These are phyloP conservation scores for Dictyostelium purpureum DNA, from an alignment of 78 protist genomes.

Conservation along the genomic window DNA sequence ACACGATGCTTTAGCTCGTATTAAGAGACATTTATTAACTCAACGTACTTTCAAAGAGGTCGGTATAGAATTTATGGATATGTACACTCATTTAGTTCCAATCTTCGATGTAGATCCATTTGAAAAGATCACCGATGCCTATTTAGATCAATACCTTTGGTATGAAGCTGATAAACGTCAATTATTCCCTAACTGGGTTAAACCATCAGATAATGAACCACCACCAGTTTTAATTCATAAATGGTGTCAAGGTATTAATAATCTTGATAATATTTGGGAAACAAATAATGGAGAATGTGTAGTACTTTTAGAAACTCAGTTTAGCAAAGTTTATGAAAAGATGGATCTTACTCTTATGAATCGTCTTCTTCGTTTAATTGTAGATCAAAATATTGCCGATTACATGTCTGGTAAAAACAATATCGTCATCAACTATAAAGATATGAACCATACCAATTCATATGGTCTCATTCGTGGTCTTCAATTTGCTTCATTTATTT, in stretches of 20 bases:
- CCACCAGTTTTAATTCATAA: constrained; percentile 99
- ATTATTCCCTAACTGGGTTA: constrained; percentile 99
- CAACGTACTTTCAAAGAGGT: constrained; percentile 99
- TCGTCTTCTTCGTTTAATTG: constrained; percentile 97
- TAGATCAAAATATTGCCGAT: constrained; percentile 99
- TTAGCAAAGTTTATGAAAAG: constrained; percentile 96
- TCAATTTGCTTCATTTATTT: constrained; percentile 97
- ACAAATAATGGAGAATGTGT: constrained; percentile 96
- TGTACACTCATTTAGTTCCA: constrained; percentile 97
- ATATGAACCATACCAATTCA: constrained; percentile 98
- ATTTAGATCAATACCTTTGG: constrained; percentile 99
- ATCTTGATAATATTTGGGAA: constrained; percentile 97
- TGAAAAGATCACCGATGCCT: constrained; percentile 99
- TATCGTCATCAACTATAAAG: constrained; percentile 97
- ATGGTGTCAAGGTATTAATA: constrained; percentile 99
- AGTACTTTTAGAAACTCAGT: constrained; percentile 93
- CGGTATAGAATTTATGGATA: constrained; percentile 98
- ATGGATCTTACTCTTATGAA: constrained; percentile 99
- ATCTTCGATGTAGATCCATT: constrained; percentile 99
- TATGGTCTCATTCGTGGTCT: constrained; percentile 99
- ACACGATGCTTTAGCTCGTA: constrained; percentile 98
- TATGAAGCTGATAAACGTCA: constrained; percentile 99
- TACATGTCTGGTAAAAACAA: constrained; percentile 99
- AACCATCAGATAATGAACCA: constrained; percentile 99
- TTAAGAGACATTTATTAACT: constrained; percentile 98